Base-by-base conservation (phyloP, 495 filamentous ascomycete species). In the Podospora tetraspora region DNA sequence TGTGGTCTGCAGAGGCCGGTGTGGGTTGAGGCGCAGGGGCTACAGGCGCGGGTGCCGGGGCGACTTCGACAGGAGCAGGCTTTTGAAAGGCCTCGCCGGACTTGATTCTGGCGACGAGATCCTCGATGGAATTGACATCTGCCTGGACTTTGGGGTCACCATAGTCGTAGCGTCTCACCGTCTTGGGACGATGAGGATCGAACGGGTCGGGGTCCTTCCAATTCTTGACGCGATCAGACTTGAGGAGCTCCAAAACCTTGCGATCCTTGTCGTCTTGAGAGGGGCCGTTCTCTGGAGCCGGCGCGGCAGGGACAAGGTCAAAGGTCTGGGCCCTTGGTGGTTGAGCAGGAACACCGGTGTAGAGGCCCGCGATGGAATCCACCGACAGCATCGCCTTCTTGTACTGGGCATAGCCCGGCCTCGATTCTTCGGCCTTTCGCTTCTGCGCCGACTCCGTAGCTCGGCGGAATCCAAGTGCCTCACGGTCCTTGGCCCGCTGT, bases 221-320 rank as follows among this genome's bases (percentile, higher is more conserved):
- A 59, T 76, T 72, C 63, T 73, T 79, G 22, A 70, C 71, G 32
- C 72, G 72, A 19, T 80, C 76, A 1, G 81, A 82, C 9, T 43
- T 63, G 3, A 84, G 72, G 3, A 80, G 70, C 21, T 69, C 61
- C 9, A 71, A 62, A 10, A 78, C 75, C 6, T 75, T 60, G 25
- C 75, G 71, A 57, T 77, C 74, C 10, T 74, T 73, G 8, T 22
- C 56, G 11, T 68, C 68, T 2, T 68, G 68, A 16, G 23, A 62
- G 1, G 22, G 13, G 10, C 52, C 11, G 4, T 34, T 23, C 61
- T n/a, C 43, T 8, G n/a, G 43, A 1, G 61, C n/a, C 3, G 25
- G 19, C 9, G 61, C 27, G 25, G 61, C 58, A 19, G 64, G 25
- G 4, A 70, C 59, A 25, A 57, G 61, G 57, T 70, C 69, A 7